Base-by-base conservation (phyloP, 805 yeast genomes). In the Lachancea fermentati region DNA sequence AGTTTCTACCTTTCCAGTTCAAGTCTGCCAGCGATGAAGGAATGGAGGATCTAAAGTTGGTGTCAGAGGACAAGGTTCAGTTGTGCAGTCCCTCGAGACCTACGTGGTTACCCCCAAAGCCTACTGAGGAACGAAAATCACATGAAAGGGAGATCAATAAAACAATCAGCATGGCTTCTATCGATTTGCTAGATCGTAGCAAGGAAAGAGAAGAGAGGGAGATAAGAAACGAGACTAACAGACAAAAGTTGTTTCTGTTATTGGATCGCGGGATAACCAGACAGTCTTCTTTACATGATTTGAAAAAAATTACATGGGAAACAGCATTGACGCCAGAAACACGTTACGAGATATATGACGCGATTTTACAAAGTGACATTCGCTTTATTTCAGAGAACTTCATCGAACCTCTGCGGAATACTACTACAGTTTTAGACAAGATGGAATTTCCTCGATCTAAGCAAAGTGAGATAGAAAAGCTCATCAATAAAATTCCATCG, bases 31-130 rank as follows among this genome's bases (percentile, higher is more conserved):
- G 68, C 25, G 56, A 54, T 12, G 54, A 58, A 15, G 72, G 72
- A 3, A 55, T 80, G 45, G 88, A 81, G 39, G 86, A 81, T 55
- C 60, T 77, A 45, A 61, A 67, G 36, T 60, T 83, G 26, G 72
- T 82, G 1, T 80, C 87, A 1, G 72, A 68, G 1, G 83, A 80
- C 51, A 81, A 81, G 49, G 55, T 78, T 28, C 69, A 68, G 17
- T 58, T 63, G 8, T 59, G 81, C 28, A 72, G 81, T 37, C 77
- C 76, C 32, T 73, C 86, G 1, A 68, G 89, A 49, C 89, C 89
- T 3, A 72, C 78, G 36, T 78, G 85, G 74, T 57, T 80, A 33
- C 89, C 89, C 4, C 87, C 87, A 4, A 81, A 81, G 55, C 65
- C 68, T 30, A 52, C 62, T 3, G 56, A 53, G 9, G 89, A 81